These are phyloP conservation scores for Pseudopediastrum boryanum DNA, from an alignment of 139 green algal species.

Conservation along the genomic window DNA sequence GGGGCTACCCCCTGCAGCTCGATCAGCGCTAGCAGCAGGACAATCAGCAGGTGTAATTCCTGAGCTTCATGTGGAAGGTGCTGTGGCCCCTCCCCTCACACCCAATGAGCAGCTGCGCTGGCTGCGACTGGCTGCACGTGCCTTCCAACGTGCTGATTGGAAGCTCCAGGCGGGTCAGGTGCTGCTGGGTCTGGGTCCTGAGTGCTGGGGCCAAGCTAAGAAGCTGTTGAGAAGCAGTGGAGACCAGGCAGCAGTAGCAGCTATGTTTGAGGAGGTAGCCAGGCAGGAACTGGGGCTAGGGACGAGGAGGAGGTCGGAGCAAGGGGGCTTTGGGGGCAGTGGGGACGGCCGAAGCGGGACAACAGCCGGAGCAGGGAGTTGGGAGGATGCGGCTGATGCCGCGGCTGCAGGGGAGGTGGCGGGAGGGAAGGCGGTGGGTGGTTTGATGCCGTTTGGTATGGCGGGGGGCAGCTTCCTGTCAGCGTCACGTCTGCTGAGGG, in stretches of 20 bases:
- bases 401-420: neutral
- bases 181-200: slow-evolving; percentile 13
- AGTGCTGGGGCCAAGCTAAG: slow-evolving; percentile 7
- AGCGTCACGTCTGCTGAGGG: slow-evolving; percentile 2
- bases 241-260: slow-evolving; percentile 11
- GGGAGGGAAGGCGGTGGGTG: neutral
- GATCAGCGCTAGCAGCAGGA: no score
- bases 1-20: no score
- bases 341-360: neutral
- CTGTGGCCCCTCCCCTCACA: slow-evolving; percentile 13
- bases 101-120: slow-evolving; percentile 10
- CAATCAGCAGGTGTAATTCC: neutral
- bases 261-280: slow-evolving; percentile 7
- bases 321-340: neutral
- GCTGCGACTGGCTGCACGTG: slow-evolving; percentile 20
- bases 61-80: neutral
- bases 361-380: neutral
- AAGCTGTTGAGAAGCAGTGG: neutral
- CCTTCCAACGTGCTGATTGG: slow-evolving; percentile 6
- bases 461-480: slow-evolving; percentile 27
- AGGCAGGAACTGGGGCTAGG: slow-evolving; percentile 13
- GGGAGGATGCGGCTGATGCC: neutral
- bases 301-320: neutral
- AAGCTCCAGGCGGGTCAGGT: slow-evolving; percentile 19
- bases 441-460: no score